Evolutionary conservation across 2,329 filamentous ascomycete species (phyloP), one percentile per base, ranked within the genome.

Genomic region (Talaromyces sp.): DNA sequence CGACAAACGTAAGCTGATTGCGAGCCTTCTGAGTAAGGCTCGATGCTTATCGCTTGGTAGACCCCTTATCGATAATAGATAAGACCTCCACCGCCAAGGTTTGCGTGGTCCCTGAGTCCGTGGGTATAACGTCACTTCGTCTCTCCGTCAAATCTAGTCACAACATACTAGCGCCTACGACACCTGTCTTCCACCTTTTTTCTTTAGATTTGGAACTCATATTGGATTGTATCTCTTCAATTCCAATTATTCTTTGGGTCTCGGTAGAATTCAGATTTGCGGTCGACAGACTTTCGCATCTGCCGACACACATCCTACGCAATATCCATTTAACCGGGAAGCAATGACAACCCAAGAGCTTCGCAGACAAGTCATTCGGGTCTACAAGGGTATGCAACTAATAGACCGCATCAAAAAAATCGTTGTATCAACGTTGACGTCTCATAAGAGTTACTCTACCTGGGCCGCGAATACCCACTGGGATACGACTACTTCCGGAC

Each of bases 391-490:
- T 92, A 74, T 4, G 33, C n/a, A 22, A 22, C 33, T 52, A 25
- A 19, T 17, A 6, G 15, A 43, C 15, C n/a, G 15, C 7, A 8
- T 43, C 17, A 19, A 6, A 43, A 2, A 3, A 8, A 43, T 27
- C 22, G 15, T 37, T 19, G 4, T 22, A 15, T 11, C n/a, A 58
- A 49, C 19, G 10, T 33, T 63, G 49, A 63, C 61, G 15, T 15
- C 22, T 39, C 25, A 31, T 31, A 66, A 96, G 93, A 97, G 73
- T 86, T 97, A 11, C 85, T 99, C 50, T 88, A 90, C 72, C 83
- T 98, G 15, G 93, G 94, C 39, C 87, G 89, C 64, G 90, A 94
- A 66, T 98, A 98, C 73, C 94, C 95, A 1, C 83, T 90, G 17
- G 95, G 95, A 56, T 96, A 87, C 80, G 80, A 83, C 35, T 97